These are phyloP conservation scores for Torulaspora delbrueckii DNA, from an alignment of 805 yeast genomes.

Conservation along the genomic window DNA sequence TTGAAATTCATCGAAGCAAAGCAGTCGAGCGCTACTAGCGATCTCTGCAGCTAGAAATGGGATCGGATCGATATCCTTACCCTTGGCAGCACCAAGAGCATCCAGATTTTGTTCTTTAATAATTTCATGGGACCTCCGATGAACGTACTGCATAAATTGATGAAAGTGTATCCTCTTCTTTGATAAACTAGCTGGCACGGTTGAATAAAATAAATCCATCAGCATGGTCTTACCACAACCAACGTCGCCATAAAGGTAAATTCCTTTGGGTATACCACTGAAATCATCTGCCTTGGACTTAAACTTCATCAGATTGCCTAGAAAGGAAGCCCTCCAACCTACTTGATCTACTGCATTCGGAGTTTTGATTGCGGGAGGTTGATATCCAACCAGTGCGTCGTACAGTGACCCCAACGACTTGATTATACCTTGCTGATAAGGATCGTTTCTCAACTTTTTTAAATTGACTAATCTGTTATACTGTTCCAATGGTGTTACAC, in stretches of 20 bases:
- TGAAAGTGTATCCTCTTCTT: conserved; percentile 88
- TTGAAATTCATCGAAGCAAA: conserved; percentile 96
- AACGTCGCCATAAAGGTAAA: conserved; percentile 93
- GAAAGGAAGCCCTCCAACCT: conserved; percentile 42
- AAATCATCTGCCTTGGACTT: conserved; percentile 19
- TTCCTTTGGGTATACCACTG: conserved; percentile 63
- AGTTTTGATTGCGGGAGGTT: conserved; percentile 54
- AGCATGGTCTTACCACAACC: conserved; percentile 99
- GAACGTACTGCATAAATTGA: conserved; percentile 93
- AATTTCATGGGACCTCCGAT: conserved; percentile 77
- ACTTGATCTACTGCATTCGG: conserved; percentile 46
- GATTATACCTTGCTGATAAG: conserved; percentile 72
- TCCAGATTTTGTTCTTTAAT: conserved; percentile 51
- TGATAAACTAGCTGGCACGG: conserved; percentile 72
- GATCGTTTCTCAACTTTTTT: conserved; percentile 63
- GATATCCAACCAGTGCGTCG: conserved; percentile 46
- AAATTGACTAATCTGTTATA: conserved; percentile 46
- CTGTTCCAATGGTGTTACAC: conserved; percentile 44
- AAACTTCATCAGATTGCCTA: conserved; percentile 17
- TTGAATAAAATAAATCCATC: conserved; percentile 89
- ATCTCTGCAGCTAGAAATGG: conserved; percentile 81
- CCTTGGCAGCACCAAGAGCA: conserved; percentile 30
- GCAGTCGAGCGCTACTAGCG: conserved; percentile 65
- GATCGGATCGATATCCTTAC: conserved; percentile 68
- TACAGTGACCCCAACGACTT: conserved; percentile 57